These are phyloP conservation scores for Viridothelium virens DNA, from an alignment of 495 filamentous ascomycete species.

Conservation along the genomic window DNA sequence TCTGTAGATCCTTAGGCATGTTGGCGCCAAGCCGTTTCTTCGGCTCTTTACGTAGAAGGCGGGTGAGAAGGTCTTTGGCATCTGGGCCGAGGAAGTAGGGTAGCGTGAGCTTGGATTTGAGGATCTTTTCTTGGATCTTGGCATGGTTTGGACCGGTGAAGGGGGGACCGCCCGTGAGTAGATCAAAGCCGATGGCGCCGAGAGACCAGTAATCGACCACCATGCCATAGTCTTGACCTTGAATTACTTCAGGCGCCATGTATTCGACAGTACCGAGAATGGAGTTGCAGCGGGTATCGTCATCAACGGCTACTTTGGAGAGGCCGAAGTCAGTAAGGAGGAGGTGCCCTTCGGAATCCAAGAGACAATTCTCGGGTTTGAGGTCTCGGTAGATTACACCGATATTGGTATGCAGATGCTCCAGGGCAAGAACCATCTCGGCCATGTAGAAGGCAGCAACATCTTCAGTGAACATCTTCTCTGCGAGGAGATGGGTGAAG, in stretches of 20 bases:
- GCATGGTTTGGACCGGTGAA: conserved; percentile 84
- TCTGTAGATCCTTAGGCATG: conserved; percentile 77
- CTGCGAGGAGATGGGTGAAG: conserved; percentile 79
- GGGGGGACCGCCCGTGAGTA: conserved; percentile 82
- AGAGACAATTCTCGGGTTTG: conserved; percentile 95
- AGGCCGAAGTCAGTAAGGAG: conserved; percentile 95
- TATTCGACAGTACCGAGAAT: conserved; percentile 92
- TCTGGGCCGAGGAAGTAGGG: conserved; percentile 85
- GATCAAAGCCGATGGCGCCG: conserved; percentile 81
- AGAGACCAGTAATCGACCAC: conserved; percentile 98
- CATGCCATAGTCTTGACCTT: conserved; percentile 76
- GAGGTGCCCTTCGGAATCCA: conserved; percentile 84
- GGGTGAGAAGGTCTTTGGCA: conserved; percentile 84
- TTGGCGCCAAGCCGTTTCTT: conserved; percentile 76
- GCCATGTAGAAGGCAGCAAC: conserved; percentile 96
- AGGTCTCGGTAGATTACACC: conserved; percentile 95
- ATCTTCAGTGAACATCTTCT: conserved; percentile 85
- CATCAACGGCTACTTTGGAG: conserved; percentile 84
- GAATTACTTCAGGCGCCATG: conserved; percentile 95
- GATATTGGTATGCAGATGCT: conserved; percentile 81
- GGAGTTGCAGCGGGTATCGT: conserved; percentile 66
- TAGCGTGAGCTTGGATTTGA: conserved; percentile 76
- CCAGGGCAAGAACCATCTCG: conserved; percentile 88
- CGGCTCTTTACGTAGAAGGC: conserved; percentile 84
- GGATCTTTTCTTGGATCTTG: conserved; percentile 87